Conservation (phyloP, 177 flowering plant genomes). For the Telopea speciosissima region DNA sequence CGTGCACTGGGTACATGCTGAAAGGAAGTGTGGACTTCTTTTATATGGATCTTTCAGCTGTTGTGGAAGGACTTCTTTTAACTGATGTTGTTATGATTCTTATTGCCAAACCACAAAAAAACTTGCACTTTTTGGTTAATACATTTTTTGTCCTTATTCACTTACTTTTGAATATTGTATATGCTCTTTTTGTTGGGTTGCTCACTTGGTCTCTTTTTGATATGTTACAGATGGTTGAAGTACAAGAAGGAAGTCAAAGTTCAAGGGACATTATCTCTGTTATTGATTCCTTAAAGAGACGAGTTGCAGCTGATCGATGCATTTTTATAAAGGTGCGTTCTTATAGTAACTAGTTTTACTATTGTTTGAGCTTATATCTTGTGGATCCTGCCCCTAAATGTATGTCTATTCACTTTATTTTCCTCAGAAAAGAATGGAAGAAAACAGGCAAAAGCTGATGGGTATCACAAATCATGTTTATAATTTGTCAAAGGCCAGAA, state of each 20-base stretch:
- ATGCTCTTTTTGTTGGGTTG: background rate
- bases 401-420: background rate
- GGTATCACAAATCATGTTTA: conserved; percentile 38
- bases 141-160: background rate
- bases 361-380: conserved; percentile 5
- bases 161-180: background rate
- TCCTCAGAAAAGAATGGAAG: conserved; percentile 70
- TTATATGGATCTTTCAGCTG: background rate
- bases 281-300: conserved; percentile 58
- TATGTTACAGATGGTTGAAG: conserved; percentile 26
- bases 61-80: background rate
- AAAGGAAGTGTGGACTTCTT: too few species aligned
- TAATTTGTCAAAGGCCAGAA: conserved; percentile 43
- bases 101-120: too few species aligned
- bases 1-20: too few species aligned
- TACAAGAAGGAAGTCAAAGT: conserved; percentile 24
- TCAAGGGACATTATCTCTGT: conserved; percentile 31
- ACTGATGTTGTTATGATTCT: background rate
- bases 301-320: conserved; percentile 47
- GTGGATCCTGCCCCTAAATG: background rate
- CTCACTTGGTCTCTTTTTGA: background rate
- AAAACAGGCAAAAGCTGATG: conserved; percentile 52
- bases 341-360: background rate
- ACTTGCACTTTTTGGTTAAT: too few species aligned
- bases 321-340: conserved; percentile 51